Base-by-base conservation (phyloP, 2,329 filamentous ascomycete species). In the Phyllosticta citriasiana region DNA sequence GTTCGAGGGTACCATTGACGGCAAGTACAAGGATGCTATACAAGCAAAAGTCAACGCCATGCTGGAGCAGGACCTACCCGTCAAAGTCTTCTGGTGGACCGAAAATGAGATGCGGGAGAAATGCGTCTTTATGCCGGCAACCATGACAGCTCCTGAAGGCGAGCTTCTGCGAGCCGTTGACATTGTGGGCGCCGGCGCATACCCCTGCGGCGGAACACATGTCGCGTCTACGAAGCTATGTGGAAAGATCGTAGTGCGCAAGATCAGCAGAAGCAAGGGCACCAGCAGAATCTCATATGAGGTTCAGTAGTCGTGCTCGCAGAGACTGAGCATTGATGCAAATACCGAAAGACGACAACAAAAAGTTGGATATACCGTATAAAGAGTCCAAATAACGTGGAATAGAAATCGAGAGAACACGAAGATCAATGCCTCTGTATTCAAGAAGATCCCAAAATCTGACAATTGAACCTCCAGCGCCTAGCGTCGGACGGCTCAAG, bases 191-290 rank as follows among this genome's bases (percentile, higher is more conserved):
- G 81, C 82, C 0, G 88, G 87, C 66, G 81, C 81, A 26, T 90
- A 91, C 75, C 87, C 88, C 1, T 91, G 88, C 71, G 88, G 88
- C 7, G 88, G 88, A 0, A 91, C 88, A 26, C 88, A 91, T 76
- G 87, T 90, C 3, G 76, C 80, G 30, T 80, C 47, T 4, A 57
- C 54, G 14, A 61, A 57, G 58, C 40, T 60, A 22, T 60, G 58
- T 6, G 58, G 58, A 12, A 56, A 52, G 12, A 52, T 60, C n/a
- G 52, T 22, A 5, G 58, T 60, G 24, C 58, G 59, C 47, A 61
- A 61, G 30, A 57, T 61, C 22, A 61, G 59, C 24, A 51, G 59
- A 50, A 40, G 27, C 14, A 61, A 57, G 2, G 54, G 59, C 33
- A 40, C 12, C 24, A 60, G 58, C 27, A 60, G 58, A 24, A 19